Evolutionary conservation across 1,284 basidiomycete genomes (phyloP).

Genomic region (Marasmius tenuissimus): DNA sequence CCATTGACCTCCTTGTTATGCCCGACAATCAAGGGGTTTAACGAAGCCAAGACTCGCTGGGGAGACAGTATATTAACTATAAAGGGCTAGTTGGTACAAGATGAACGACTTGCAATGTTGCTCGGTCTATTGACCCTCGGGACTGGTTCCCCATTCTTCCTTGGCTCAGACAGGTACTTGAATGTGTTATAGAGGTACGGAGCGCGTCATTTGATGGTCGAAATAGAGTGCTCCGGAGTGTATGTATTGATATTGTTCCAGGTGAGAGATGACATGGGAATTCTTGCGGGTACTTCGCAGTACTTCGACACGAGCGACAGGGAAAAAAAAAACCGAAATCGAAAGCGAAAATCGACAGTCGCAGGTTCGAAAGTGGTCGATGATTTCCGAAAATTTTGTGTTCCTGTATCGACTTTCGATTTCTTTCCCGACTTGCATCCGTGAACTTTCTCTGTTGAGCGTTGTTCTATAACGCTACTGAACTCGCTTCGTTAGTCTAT

Average conservation of each 20-base stretch:
- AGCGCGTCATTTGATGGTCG: background rate
- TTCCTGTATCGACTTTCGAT: too few species aligned
- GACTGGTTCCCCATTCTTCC: background rate
- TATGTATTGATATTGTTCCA: background rate
- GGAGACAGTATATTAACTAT: constrained; percentile 1
- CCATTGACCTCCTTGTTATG: constrained; percentile 8
- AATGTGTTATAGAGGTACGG: background rate
- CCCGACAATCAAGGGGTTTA: background rate
- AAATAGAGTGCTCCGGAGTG: background rate
- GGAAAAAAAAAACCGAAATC: too few species aligned
- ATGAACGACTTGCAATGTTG: background rate
- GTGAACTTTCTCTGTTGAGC: too few species aligned
- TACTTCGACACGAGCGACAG: too few species aligned
- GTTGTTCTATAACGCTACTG: too few species aligned
- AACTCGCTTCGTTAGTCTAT: too few species aligned
- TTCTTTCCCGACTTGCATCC: too few species aligned
- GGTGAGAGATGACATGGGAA: background rate
- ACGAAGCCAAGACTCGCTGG: background rate
- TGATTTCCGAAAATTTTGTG: too few species aligned
- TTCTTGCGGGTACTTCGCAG: background rate
- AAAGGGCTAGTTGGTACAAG: background rate
- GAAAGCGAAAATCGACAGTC: too few species aligned
- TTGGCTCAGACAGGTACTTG: background rate
- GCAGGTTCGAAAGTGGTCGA: too few species aligned
- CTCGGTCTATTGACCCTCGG: background rate